These are phyloP conservation scores for Hanseniaspora gamundiae DNA, from an alignment of 1,139 yeast species.

Conservation along the genomic window DNA sequence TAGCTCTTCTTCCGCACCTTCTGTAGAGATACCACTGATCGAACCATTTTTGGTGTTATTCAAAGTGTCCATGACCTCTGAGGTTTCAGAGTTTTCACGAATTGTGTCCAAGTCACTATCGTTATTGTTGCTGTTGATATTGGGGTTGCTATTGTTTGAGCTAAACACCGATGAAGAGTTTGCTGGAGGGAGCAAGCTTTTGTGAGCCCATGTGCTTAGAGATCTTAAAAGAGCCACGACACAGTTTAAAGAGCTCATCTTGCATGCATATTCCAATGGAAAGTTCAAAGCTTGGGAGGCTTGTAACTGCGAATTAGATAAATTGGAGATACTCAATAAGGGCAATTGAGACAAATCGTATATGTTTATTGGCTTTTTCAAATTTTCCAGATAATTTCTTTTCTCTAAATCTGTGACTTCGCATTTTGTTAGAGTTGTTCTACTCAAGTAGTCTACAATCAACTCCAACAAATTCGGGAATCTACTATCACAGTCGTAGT, in stretches of 20 bases:
- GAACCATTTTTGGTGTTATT: conserved; percentile 29
- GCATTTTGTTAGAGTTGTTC: conserved; percentile 56
- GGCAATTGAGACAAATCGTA: conserved; percentile 67
- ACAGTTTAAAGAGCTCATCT: conserved; percentile 69
- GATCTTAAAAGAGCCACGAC: conserved; percentile 77
- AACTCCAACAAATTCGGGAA: conserved; percentile 82
- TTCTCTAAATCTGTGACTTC: conserved; percentile 64
- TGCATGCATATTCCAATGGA: conserved; percentile 74
- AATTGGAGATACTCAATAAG: conserved; percentile 57
- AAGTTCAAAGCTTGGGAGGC: conserved; percentile 29
- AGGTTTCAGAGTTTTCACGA: conserved; percentile 8
- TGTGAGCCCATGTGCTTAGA: conserved; percentile 78
- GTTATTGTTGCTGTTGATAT: conserved; percentile 7
- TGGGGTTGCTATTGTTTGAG: conserved; percentile 7
- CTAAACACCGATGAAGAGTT: conserved; percentile 3
- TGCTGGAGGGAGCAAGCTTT: conserved; percentile 36
- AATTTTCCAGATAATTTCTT: conserved; percentile 49
- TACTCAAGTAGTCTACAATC: conserved; percentile 65
- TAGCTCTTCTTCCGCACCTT: conserved; percentile 53
- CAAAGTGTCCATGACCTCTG: conserved; percentile 15
- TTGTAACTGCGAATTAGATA: conserved; percentile 18
- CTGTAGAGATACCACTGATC: conserved; percentile 20
- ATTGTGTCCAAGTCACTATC: conserved; percentile 2
- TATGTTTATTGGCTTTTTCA: conserved; percentile 51
- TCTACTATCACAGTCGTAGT: conserved; percentile 84